phyloP scores from a whole-genome alignment of 306 rosid species.

The Herpetospermum pedunculosum region DNA sequence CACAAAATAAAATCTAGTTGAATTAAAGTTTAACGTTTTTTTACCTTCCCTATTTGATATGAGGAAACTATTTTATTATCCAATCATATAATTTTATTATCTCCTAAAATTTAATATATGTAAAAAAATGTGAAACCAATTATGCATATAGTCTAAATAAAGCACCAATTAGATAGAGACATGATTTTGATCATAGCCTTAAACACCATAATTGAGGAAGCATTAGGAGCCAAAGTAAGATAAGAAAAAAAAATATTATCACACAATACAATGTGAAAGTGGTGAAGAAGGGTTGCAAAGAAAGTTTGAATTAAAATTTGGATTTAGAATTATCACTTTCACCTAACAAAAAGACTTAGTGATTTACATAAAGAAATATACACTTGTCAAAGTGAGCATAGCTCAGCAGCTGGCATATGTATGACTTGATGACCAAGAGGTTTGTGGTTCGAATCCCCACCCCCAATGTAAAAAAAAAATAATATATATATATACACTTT shows the following conservation, averaged over 20 bases:
- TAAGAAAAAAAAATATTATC: neutral
- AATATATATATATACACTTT: too few species aligned
- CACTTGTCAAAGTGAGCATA: too few species aligned
- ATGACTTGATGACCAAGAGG: too few species aligned
- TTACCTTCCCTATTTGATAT: too few species aligned
- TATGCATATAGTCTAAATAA: neutral
- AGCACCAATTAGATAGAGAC: neutral
- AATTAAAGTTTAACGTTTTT: too few species aligned
- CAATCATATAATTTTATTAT: neutral
- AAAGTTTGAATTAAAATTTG: slow-evolving; percentile 3
- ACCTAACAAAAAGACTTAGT: slow-evolving; percentile 2
- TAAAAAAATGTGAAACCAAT: neutral
- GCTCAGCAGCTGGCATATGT: too few species aligned
- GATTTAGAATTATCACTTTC: neutral
- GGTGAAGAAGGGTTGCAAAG: neutral
- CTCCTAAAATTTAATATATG: neutral
- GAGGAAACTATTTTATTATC: neutral
- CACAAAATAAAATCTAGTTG: too few species aligned
- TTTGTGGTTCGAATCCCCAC: too few species aligned
- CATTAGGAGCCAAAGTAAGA: neutral
- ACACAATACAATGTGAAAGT: neutral
- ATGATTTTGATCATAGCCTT: neutral
- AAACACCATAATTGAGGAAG: neutral
- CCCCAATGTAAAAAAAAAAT: too few species aligned
- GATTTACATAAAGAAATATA: neutral